phyloP scores from a whole-genome alignment of 1,284 basidiomycete species.

The Phellinidium pouzarii region DNA sequence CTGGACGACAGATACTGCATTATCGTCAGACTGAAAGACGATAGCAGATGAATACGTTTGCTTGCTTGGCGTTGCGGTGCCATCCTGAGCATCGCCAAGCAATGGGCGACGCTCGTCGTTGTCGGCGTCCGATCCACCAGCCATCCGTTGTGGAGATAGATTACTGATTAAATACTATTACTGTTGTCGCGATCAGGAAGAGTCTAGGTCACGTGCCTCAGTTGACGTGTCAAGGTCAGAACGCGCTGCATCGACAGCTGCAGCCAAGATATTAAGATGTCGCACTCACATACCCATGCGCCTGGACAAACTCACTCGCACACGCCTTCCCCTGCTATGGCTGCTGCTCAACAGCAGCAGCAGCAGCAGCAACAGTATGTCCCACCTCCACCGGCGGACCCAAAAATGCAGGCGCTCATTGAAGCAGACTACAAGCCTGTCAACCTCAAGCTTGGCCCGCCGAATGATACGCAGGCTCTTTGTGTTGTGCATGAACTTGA shows the following conservation, averaged over 20 bases:
- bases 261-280: constrained; percentile 3
- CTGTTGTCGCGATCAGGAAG: not conserved
- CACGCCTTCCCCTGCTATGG: constrained; percentile 1
- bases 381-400: constrained; percentile 50
- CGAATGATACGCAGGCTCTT: constrained; percentile 45
- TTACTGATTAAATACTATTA: not conserved
- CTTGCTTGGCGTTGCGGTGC: not conserved
- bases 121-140: not conserved
- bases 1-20: not conserved
- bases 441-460: constrained; percentile 45
- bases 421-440: constrained; percentile 65
- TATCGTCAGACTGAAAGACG: constrained; percentile 8
- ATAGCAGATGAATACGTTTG: constrained; percentile 2
- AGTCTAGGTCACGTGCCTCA: not conserved
- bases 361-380: constrained; percentile 31
- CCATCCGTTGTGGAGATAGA: not conserved
- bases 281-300: constrained; percentile 11
- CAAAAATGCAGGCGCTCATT: constrained; percentile 64
- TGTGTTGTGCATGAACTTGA: constrained; percentile 61
- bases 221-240: not conserved
- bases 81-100: constrained; percentile 1
- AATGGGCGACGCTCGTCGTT: constrained; percentile 2
- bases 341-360: constrained; percentile 17
- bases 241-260: too few relatives aligned
- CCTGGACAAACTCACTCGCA: constrained; percentile 11